A percentile compares a stretch with the other conserved stretches of the same genome.
Evolutionary conservation across 2,329 filamentous ascomycete genomes (phyloP).

Genomic region (Amesomyces nigricolor): DNA sequence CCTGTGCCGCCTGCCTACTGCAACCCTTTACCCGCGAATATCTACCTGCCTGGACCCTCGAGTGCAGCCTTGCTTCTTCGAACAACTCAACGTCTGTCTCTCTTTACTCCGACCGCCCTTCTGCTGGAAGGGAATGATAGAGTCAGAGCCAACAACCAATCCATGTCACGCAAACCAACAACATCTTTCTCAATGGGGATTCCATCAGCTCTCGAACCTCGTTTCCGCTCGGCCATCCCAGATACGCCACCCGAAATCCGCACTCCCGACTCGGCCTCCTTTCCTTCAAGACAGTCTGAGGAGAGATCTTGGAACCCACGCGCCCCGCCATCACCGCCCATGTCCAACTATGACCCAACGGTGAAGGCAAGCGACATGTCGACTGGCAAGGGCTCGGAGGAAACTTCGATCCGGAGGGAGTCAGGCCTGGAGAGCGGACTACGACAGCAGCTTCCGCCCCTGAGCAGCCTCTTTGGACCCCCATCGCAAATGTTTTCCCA

Average conservation of each 20-base stretch:
- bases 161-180: conserved; percentile 16
- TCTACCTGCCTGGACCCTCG: conserved; percentile 23
- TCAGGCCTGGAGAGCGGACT: conserved; percentile 25
- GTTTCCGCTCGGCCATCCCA: conserved; percentile 45
- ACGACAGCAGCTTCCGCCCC: conserved; percentile 48
- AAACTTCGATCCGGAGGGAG: conserved; percentile 35
- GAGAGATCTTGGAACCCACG: conserved; percentile 42
- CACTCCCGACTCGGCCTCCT: conserved; percentile 46
- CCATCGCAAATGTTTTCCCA: conserved; percentile 41
- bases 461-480: conserved; percentile 53
- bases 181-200: conserved; percentile 49
- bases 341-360: conserved; percentile 53
- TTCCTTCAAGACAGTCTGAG: conserved; percentile 39
- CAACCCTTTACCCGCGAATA: conserved; percentile 28
- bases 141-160: conserved; percentile 8
- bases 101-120: not conserved
- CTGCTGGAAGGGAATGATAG: conserved; percentile 16
- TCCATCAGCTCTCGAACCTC: conserved; percentile 45
- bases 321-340: conserved; percentile 47
- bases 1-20: conserved; percentile 25
- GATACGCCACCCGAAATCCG: conserved; percentile 51
- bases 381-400: conserved; percentile 38
- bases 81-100: conserved; percentile 6
- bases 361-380: conserved; percentile 39
- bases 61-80: conserved; percentile 9